Evolutionary conservation across 257 asterid genomes (phyloP).

Genomic region (Rehmannia glutinosa): DNA sequence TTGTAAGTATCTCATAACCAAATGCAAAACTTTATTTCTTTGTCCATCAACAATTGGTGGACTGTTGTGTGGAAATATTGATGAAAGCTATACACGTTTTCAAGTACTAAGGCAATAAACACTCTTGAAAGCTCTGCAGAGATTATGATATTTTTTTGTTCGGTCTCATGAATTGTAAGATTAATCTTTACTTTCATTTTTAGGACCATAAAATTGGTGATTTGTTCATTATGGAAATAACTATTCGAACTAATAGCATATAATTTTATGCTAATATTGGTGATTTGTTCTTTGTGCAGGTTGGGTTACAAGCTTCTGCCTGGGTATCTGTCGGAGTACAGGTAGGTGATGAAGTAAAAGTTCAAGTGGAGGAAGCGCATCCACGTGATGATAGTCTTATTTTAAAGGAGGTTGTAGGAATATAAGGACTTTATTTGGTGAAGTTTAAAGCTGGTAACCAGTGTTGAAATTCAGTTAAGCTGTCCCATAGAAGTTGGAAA

Average conservation of each 20-base stretch:
- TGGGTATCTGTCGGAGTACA: slow-evolving; percentile 79
- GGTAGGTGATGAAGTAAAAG: slow-evolving; percentile 79
- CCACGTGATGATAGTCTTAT: slow-evolving; percentile 82
- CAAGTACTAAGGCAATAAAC: neutral
- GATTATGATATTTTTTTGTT: neutral
- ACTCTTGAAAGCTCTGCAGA: neutral
- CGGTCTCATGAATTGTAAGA: neutral
- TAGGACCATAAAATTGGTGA: neutral
- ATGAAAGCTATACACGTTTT: neutral
- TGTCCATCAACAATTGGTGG: too few relatives aligned
- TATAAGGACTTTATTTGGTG: neutral
- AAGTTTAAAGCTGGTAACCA: neutral
- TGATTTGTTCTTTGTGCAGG: slow-evolving; percentile 34
- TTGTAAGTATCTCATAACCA: too few relatives aligned
- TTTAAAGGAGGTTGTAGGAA: slow-evolving; percentile 53
- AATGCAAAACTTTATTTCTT: too few relatives aligned
- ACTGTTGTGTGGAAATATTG: neutral
- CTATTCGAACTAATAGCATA: too few relatives aligned
- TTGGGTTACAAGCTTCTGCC: slow-evolving; percentile 75
- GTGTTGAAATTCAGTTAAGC: too few relatives aligned
- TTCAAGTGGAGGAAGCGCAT: slow-evolving; percentile 75
- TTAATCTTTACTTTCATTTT: neutral
- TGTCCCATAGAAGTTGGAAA: too few relatives aligned
- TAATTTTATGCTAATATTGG: too few relatives aligned
- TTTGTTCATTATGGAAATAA: too few relatives aligned